Evolutionary conservation across 164 flowering plant genomes (phyloP).

Genomic region (Stephania cephalantha): DNA sequence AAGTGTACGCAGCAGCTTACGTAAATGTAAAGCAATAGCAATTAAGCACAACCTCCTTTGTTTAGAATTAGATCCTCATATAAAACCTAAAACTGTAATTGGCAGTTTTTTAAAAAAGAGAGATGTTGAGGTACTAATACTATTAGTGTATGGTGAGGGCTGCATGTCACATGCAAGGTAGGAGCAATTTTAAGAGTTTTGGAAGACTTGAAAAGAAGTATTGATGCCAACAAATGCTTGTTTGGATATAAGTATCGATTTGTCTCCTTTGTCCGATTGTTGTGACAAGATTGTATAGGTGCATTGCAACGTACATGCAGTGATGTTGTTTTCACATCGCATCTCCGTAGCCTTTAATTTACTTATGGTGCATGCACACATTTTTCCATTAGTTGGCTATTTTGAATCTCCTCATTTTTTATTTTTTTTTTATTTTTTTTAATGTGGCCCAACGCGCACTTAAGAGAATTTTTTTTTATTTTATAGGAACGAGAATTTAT

Average conservation of each 20-base stretch:
- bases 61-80: too few species aligned
- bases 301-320: background rate
- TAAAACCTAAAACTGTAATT: too few species aligned
- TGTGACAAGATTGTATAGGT: too few species aligned
- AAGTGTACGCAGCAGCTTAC: too few species aligned
- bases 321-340: background rate
- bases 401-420: background rate
- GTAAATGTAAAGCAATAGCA: too few species aligned
- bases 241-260: background rate
- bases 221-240: background rate
- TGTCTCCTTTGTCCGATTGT: background rate
- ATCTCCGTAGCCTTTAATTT: background rate
- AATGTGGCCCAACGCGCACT: too few species aligned
- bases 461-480: too few species aligned
- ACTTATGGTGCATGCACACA: background rate
- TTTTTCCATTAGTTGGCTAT: background rate
- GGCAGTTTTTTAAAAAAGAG: background rate
- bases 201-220: background rate
- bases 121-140: background rate
- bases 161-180: too few species aligned
- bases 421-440: too few species aligned
- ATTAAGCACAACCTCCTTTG: too few species aligned
- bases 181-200: background rate
- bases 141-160: background rate
- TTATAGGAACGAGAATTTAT: too few species aligned